phyloP scores from a whole-genome alignment of 345 rosid genomes.

The Moringa oleifera region DNA sequence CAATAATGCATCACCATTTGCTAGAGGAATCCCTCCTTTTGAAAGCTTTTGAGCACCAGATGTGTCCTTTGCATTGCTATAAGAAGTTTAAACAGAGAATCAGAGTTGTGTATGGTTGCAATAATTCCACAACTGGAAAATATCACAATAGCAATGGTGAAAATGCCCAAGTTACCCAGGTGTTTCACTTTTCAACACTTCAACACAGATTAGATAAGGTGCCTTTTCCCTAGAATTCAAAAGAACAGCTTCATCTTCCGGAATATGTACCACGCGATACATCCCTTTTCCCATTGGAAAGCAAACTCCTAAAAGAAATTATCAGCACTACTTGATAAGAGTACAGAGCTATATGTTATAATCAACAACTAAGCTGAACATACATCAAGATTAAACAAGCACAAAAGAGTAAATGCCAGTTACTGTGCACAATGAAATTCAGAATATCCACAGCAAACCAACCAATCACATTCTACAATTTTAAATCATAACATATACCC shows the following conservation, averaged over 20 bases:
- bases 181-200: slow-evolving; percentile 82
- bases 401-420: not conserved
- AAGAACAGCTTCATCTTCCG: slow-evolving; percentile 96
- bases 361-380: not conserved
- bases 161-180: slow-evolving; percentile 45
- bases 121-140: not conserved
- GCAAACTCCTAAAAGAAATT: slow-evolving; percentile 70
- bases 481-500: not conserved
- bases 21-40: slow-evolving; percentile 95
- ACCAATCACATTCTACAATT: not conserved
- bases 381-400: too few species aligned
- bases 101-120: slow-evolving; percentile 15
- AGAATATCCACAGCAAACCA: not conserved
- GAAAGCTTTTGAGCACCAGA: slow-evolving; percentile 81
- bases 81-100: slow-evolving; percentile 21
- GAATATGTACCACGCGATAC: slow-evolving; percentile 92
- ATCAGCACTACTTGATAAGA: slow-evolving; percentile 16
- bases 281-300: slow-evolving; percentile 98
- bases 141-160: not conserved
- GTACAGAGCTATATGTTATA: slow-evolving; percentile 3
- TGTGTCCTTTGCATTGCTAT: slow-evolving; percentile 65
- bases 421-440: not conserved
- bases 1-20: slow-evolving; percentile 93
- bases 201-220: slow-evolving; percentile 85
- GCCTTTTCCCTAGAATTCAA: slow-evolving; percentile 99